These are phyloP conservation scores for Chiua virens DNA, from an alignment of 768 basidiomycete species.

Conservation along the genomic window DNA sequence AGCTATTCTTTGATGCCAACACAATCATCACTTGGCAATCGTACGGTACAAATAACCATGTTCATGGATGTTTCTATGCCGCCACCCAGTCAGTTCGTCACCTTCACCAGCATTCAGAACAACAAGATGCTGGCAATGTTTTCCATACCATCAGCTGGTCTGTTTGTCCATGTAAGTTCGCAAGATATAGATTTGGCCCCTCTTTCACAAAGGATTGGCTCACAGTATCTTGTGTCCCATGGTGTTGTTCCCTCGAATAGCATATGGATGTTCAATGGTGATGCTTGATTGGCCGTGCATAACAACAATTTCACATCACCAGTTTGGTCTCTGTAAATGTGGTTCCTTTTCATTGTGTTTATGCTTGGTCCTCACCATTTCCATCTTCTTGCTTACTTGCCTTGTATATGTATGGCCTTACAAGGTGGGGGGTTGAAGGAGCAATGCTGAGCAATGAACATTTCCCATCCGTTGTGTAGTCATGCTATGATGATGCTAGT, in stretches of 20 bases:
- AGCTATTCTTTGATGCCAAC: slow-evolving; percentile 61
- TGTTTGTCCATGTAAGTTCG: slow-evolving; percentile 18
- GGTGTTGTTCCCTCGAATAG: slow-evolving; percentile 10
- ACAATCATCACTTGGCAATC: slow-evolving; percentile 54
- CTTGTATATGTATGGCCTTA: no score
- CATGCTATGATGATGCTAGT: no score
- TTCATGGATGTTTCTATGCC: slow-evolving; percentile 47
- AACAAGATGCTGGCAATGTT: slow-evolving; percentile 27
- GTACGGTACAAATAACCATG: slow-evolving; percentile 54
- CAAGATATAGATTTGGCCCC: slow-evolving; percentile 12
- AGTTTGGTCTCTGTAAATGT: no score
- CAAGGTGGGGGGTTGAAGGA: no score
- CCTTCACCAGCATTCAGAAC: slow-evolving; percentile 36
- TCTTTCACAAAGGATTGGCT: slow-evolving; percentile 7
- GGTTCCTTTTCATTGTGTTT: no score
- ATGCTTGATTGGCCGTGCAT: no score
- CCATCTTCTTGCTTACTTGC: no score
- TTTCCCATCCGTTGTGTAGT: no score
- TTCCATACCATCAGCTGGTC: slow-evolving; percentile 14
- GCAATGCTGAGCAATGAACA: no score
- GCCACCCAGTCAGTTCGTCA: slow-evolving; percentile 37
- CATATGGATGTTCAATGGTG: slow-evolving; percentile 15
- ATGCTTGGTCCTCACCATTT: no score
- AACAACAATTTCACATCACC: no score
- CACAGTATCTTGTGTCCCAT: slow-evolving; percentile 15